Evolutionary conservation across 345 rosid species (phyloP), one percentile per base, ranked within the genome.

Genomic region (Dipteronia dyeriana): DNA sequence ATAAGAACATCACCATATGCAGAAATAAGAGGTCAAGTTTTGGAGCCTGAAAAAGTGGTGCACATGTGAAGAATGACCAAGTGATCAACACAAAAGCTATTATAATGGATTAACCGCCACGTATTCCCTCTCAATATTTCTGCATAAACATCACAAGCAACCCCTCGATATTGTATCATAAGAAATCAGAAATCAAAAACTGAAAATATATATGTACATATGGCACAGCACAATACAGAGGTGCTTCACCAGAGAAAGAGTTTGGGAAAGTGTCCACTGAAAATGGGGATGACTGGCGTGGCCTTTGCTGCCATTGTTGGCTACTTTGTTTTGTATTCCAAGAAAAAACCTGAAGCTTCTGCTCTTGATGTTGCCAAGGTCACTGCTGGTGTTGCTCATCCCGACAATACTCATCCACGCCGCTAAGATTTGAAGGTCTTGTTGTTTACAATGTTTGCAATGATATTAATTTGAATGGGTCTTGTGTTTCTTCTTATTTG

Each of bases 281-380:
- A 82, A 84, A 86, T 86, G 74, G 93, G 86, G 9, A 25, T 86
- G 0, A 85, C 80, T 11, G 94, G 92, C 19, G 17, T 69, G 22
- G 87, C 80, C 3, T 22, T 82, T 26, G 83, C 79, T 1, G 86
- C 82, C 49, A 66, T 85, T 12, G 25, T 90, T 31, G 94, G 91
- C 3, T 94, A 84, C 84, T 54, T 83, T 0, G 90, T 86, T 13
- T 73, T 91, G 77, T 90, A 80, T 49, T 66, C 89, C 76, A 89
- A 86, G 81, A 89, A 88, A 82, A 85, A 87, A 79, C 88, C 89
- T 23, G 89, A 88, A 59, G 84, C 90, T 29, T 76, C 92, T 0
- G 97, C 94, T 0, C 57, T 84, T 12, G 98, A 92, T 3, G 97
- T 90, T 1, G 97, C 94, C 56, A 91, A 85, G 76, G 97, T 88